Percentiles rank a stretch among this genome's conserved stretches.
Conservation (phyloP, 2,329 filamentous ascomycete genomes). For the Nigrograna mackinnonii region DNA sequence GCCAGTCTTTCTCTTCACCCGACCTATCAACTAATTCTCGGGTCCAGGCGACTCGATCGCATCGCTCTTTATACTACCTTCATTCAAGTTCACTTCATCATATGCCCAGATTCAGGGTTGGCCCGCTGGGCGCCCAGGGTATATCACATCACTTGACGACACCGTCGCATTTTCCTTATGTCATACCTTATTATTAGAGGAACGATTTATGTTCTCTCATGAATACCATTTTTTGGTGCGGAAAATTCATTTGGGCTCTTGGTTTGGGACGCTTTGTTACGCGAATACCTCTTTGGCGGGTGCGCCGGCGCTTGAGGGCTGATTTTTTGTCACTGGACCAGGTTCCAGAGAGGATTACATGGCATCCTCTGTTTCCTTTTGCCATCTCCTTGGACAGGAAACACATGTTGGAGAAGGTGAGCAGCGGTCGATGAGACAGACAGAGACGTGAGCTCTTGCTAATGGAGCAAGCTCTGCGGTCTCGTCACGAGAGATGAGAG, state of each 20-base stretch:
- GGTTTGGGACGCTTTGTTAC: constrained; percentile 1
- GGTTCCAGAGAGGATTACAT: constrained; percentile 4
- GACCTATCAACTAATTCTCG: constrained; percentile 26
- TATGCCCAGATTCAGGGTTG: background rate
- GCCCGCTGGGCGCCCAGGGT: background rate
- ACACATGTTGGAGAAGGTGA: constrained; percentile 1
- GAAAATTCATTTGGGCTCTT: constrained; percentile 23
- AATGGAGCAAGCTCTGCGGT: too few relatives aligned
- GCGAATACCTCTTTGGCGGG: constrained; percentile 27
- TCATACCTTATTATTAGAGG: constrained; percentile 24
- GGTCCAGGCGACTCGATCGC: constrained; percentile 41
- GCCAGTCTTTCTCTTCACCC: constrained; percentile 9
- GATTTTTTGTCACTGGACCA: background rate
- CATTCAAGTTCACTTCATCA: constrained; percentile 10
- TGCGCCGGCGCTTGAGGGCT: constrained; percentile 27
- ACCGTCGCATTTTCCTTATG: constrained; percentile 19
- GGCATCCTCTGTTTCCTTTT: constrained; percentile 1
- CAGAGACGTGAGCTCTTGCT: background rate
- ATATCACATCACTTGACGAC: constrained; percentile 5
- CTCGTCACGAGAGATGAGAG: constrained; percentile 7
- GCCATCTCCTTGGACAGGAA: background rate
- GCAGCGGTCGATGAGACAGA: too few relatives aligned
- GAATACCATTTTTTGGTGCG: constrained; percentile 27
- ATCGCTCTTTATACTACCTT: constrained; percentile 20
- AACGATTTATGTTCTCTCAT: constrained; percentile 31